Base-by-base conservation (phyloP, 176 grass and related monocot species). In the Themeda triandra region DNA sequence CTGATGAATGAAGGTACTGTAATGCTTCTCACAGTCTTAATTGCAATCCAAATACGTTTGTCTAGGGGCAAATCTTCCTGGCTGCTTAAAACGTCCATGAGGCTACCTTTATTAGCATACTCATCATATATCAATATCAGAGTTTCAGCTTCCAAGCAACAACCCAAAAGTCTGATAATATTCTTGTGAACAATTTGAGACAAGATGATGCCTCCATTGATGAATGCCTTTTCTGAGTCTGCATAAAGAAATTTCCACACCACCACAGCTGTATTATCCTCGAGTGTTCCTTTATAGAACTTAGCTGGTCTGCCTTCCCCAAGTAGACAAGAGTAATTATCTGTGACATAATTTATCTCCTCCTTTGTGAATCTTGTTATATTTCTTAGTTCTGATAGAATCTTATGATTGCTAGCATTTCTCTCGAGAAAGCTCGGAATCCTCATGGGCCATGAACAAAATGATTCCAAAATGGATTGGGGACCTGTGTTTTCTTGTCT, bases 21-120 rank as follows among this genome's bases (percentile, higher is more conserved):
- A 74, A 74, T 51, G 71, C 71, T 51, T 74, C 44, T 31, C n/a
- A 44, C 71, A 51, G 13, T 74, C 8, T 74, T 30, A 48, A 74
- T 10, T 30, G 71, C 71, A 51, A 74, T 74, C 42, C 8, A 19
- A 7, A 74, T 5, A 51, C 71, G 71, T 31, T 18, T 18, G 15
- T 73, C 41, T 0, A 45, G 42, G 0, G 41, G 71, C 3, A 73
- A 30, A 18, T 19, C 6, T 5, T 73, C 25, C 24, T 10, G 25
- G 42, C 42, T 28, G 8, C 6, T 1, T 25, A 73, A 17, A 49
- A 30, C 30, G 42, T 29, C 13, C 15, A 14, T 7, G 25, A 73
- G 42, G 2, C 7, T 48, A 29, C 70, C 42, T 30, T 48, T 73
- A 30, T 25, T 9, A 30, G 71, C 27, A 11, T 73, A 2, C 42